Base-by-base conservation (phyloP, 106 monocot genomes). In the Acorus calamus region DNA sequence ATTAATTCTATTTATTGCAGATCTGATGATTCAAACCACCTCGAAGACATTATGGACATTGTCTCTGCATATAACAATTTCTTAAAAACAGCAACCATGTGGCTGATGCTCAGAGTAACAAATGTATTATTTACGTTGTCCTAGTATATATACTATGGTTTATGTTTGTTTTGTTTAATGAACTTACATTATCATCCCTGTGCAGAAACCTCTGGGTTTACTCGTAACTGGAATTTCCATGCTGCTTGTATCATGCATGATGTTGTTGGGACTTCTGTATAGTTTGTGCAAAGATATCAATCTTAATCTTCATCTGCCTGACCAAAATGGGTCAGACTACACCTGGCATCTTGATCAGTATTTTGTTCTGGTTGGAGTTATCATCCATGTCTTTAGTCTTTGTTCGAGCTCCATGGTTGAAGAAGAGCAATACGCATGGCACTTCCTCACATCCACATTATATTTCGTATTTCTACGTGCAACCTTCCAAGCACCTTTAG, bases 351-450 rank as follows among this genome's bases (percentile, higher is more conserved):
- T 76, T 10, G 83, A 90, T 60, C 78, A 83, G 55, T 12, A 43
- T 10, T 91, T 83, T 79, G 62, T 83, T 60, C 52, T 73, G 49
- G 11, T 88, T 50, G 79, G 70, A 3, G 56, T 73, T 42, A 49
- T 87, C 14, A 68, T 91, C 57, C 85, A 98, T 81, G 66, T 65
- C 56, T 28, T 80, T 48, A 91, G 91, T 77, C 84, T 98, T 70
- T 62, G 71, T 50, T 62, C 91, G 77, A 98, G 96, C 56, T 98
- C 96, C 53, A 76, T 98, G 76, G 91, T 98, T 41, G 96, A 98
- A 70, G 96, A 98, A 83, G 96, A 98, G 61, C 96, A 98, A 66
- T 98, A 98, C 65, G 81, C 84, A 46, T 98, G 96, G 91, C 87
- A 98, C 76, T 98, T 83, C 59, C 56, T 98, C 41, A 76, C 76